These are phyloP conservation scores for Candida golubevii DNA, from an alignment of 805 yeast genomes.

Conservation along the genomic window DNA sequence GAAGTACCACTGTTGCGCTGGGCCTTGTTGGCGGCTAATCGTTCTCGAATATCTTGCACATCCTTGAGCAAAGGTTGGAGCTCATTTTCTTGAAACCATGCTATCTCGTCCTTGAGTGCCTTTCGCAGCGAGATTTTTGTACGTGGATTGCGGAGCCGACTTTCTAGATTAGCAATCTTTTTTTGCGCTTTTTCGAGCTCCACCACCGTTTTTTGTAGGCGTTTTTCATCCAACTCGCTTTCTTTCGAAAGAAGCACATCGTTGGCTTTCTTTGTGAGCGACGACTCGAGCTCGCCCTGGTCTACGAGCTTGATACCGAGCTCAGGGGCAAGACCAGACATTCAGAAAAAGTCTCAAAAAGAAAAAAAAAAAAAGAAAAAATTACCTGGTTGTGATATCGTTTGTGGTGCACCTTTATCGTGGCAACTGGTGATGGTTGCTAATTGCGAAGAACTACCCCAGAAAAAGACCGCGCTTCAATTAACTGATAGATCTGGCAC, in stretches of 20 bases:
- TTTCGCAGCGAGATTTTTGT: constrained; percentile 65
- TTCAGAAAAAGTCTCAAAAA: background rate
- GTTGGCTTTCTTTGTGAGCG: constrained; percentile 68
- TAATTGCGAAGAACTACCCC: too few relatives aligned
- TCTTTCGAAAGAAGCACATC: constrained; percentile 57
- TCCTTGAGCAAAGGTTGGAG: constrained; percentile 54
- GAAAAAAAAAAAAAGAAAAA: too few relatives aligned
- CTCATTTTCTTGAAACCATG: constrained; percentile 46
- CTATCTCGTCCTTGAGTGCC: constrained; percentile 50
- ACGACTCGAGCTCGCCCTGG: constrained; percentile 74
- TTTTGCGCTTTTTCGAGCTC: constrained; percentile 41
- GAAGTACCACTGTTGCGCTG: constrained; percentile 34
- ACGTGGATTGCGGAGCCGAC: constrained; percentile 45
- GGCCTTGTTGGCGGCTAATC: constrained; percentile 34
- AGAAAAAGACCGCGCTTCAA: too few relatives aligned
- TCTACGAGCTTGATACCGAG: constrained; percentile 49
- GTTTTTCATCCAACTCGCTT: constrained; percentile 64
- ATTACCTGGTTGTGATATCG: too few relatives aligned
- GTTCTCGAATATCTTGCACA: constrained; percentile 45
- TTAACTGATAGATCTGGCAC: too few relatives aligned
- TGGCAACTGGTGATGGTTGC: too few relatives aligned
- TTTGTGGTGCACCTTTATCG: too few relatives aligned
- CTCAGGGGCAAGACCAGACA: background rate
- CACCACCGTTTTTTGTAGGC: constrained; percentile 64
- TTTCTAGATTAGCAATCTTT: constrained; percentile 45